A percentile compares a stretch with the other conserved stretches of the same genome.
Conservation (phyloP, 257 asterid genomes). For the Solanum stenotomum region DNA sequence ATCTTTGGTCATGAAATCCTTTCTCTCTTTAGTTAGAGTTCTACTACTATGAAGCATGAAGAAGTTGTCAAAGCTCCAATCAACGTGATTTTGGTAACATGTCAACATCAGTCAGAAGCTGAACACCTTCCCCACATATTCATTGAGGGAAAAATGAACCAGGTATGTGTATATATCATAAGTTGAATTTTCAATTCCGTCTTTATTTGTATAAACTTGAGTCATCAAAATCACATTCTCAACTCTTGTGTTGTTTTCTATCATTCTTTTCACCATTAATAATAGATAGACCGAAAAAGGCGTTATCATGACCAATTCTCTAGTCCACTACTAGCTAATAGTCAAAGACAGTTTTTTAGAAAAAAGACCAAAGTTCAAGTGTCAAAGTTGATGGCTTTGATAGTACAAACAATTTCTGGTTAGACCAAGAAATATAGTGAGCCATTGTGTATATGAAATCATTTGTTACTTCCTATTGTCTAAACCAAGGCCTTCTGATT, state of each 20-base stretch:
- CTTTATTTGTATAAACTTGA: neutral
- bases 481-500: neutral
- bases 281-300: neutral
- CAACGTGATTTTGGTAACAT: neutral
- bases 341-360: neutral
- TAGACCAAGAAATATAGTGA: neutral
- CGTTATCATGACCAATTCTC: neutral
- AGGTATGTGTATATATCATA: neutral
- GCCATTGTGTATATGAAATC: neutral
- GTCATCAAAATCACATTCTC: neutral
- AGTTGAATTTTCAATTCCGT: neutral
- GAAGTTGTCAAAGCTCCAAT: neutral
- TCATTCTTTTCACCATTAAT: neutral
- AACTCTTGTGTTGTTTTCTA: neutral
- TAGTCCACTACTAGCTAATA: neutral
- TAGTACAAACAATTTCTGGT: neutral
- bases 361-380: neutral
- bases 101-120: neutral
- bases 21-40: neutral
- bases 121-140: neutral
- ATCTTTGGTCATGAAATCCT: neutral
- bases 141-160: neutral
- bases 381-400: neutral
- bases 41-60: neutral
- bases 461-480: neutral